Base-by-base conservation (phyloP, 2,329 filamentous ascomycete genomes). In the Cryphonectria japonica region DNA sequence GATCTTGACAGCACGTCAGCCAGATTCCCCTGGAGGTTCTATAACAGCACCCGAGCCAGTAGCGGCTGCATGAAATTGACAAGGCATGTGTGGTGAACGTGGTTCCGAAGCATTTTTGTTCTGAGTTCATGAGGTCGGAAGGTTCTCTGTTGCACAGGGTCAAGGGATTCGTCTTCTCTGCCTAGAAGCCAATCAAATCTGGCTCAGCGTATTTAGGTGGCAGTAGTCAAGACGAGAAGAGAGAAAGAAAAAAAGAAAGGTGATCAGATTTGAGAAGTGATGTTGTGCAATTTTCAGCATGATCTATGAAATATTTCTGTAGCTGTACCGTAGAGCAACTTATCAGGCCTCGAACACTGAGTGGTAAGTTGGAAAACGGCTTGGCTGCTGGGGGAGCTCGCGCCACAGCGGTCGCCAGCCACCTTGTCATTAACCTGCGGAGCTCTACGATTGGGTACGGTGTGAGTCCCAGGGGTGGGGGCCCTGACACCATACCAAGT, bases 21-120 rank as follows among this genome's bases (percentile, higher is more conserved):
- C 88, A 37, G 86, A 90, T 77, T 95, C 92, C 26, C 94, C 94
- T 0, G 94, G 94, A 71, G 94, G 93, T 0, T 87, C 92, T 3
- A 81, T 93, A 64, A 84, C 89, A 3, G 89, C 91, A 82, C 89
- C 80, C 52, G 77, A 74, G 63, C 59, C 69, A 26, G 43, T 54
- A 46, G 69, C 46, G 14, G 50, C 67, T 32, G 46, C 67, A 29
- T 69, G 37, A 54, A 7, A 19, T 3, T 22, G 37, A 67, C 11
- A 7, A 34, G 3, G 14, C 3, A 39, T 29, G 32, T 37, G n/a
- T 32, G 11, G 14, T 74, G 87, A 91, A 71, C 87, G 90, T 84
- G 66, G 83, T 2, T n/a, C 5, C 19, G 61, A 29, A 8, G n/a
- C 16, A n/a, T 29, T n/a, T 11, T 32, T 22, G 61, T 41, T 19